Percentiles rank a stretch among this genome's conserved stretches.
These are phyloP conservation scores for Gracilaria caudata DNA, from an alignment of 23 red algal genomes.

Conservation along the genomic window DNA sequence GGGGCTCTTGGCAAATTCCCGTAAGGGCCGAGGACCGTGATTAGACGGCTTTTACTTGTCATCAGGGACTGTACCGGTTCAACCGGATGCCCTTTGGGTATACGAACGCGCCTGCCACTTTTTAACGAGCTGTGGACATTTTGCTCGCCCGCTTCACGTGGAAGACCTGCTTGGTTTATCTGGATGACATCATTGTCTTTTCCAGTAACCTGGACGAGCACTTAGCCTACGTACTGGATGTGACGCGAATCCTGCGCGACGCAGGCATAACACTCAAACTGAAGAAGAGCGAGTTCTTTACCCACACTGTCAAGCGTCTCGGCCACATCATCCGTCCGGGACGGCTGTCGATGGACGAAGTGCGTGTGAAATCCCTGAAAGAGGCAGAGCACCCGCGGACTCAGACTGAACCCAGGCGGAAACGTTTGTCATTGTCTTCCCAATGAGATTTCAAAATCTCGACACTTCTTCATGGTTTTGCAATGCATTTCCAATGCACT, in stretches of 20 bases:
- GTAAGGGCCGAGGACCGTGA: not conserved
- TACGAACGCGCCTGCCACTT: conserved; percentile 38
- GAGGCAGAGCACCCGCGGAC: conserved; percentile 14
- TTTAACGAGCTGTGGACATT: conserved; percentile 31
- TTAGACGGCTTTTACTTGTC: conserved; percentile 20
- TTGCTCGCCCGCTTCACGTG: conserved; percentile 13
- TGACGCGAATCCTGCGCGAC: not conserved
- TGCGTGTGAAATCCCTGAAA: not conserved
- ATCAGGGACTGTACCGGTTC: conserved; percentile 25
- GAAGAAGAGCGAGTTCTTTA: conserved; percentile 19
- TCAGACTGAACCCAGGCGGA: too few species aligned
- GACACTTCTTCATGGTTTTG: too few species aligned
- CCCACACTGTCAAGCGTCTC: conserved; percentile 17
- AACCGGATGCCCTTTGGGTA: conserved; percentile 32
- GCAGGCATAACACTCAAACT: conserved; percentile 19
- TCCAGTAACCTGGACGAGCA: conserved; percentile 5
- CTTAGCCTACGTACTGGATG: not conserved
- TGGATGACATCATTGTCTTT: conserved; percentile 16
- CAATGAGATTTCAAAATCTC: too few species aligned
- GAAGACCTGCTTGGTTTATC: conserved; percentile 15
- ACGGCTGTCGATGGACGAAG: conserved; percentile 2
- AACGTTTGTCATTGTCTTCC: too few species aligned
- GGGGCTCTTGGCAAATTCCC: conserved; percentile 29
- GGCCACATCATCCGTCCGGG: conserved; percentile 18
- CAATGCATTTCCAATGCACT: too few species aligned